A percentile compares a stretch with the other conserved stretches of the same genome.
These are phyloP conservation scores for Cystoderma amianthinum DNA, from an alignment of 768 basidiomycete genomes.

Conservation along the genomic window DNA sequence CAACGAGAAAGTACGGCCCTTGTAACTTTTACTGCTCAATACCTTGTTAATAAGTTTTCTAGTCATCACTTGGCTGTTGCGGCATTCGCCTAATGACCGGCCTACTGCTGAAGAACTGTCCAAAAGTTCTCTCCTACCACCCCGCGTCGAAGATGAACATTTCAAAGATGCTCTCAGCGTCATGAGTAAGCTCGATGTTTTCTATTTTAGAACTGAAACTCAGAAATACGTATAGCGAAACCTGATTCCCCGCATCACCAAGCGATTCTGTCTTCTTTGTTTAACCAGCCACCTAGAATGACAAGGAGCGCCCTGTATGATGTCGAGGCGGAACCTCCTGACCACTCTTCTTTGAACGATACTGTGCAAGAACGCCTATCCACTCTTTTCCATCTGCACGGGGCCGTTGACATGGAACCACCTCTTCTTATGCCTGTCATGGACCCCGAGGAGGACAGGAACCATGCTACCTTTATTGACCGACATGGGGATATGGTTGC, in stretches of 20 bases:
- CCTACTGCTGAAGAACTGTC: conserved; percentile 82
- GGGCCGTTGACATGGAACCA: conserved; percentile 83
- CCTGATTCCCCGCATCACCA: conserved; percentile 78
- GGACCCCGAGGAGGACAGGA: conserved; percentile 54
- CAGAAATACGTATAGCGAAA: conserved; percentile 41
- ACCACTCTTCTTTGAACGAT: conserved; percentile 64
- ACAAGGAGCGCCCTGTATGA: conserved; percentile 73
- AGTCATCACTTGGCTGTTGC: conserved; percentile 79
- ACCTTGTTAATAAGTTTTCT: conserved; percentile 1
- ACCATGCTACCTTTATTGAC: conserved; percentile 72
- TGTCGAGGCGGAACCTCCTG: conserved; percentile 55
- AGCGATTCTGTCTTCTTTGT: conserved; percentile 70
- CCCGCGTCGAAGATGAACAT: conserved; percentile 76
- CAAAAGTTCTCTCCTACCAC: conserved; percentile 70
- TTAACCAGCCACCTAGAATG: conserved; percentile 62
- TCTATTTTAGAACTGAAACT: not conserved
- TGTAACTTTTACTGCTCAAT: not conserved
- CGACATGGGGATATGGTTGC: conserved; percentile 70
- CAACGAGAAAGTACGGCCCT: conserved; percentile 60
- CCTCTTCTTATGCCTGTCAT: conserved; percentile 75
- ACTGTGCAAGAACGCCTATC: conserved; percentile 73
- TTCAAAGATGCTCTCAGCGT: conserved; percentile 72
- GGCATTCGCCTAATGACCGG: conserved; percentile 72
- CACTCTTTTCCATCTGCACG: conserved; percentile 80
- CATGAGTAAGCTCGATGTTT: conserved; percentile 48